Conservation (phyloP, 1,284 basidiomycete species). For the Trametes versicolor region DNA sequence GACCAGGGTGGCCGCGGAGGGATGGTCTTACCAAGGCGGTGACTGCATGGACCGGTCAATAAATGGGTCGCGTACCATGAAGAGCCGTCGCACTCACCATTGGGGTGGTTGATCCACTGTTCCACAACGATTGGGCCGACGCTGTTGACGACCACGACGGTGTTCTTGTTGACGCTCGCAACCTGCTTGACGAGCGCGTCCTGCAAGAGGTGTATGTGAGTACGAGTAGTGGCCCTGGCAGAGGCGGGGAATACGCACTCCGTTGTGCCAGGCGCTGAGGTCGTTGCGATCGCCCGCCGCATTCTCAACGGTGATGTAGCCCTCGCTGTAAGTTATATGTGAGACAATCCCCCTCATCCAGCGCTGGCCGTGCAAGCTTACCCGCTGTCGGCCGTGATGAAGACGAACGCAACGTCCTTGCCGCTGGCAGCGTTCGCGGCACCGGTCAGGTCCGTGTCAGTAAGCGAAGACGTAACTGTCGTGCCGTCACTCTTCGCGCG, state of each 20-base stretch:
- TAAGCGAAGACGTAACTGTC: slow-evolving; percentile 61
- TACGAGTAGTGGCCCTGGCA: not conserved
- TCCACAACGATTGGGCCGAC: slow-evolving; percentile 77
- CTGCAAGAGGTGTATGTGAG: slow-evolving; percentile 37
- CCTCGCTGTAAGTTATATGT: slow-evolving; percentile 39
- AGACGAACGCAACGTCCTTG: slow-evolving; percentile 70
- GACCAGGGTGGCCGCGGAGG: too few species aligned
- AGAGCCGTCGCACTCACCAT: slow-evolving; percentile 51
- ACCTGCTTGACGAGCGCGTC: slow-evolving; percentile 66
- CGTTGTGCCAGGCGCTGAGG: slow-evolving; percentile 73
- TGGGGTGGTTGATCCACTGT: slow-evolving; percentile 70
- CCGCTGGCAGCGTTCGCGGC: slow-evolving; percentile 58
- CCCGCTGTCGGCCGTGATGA: slow-evolving; percentile 63
- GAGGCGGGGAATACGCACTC: slow-evolving; percentile 40
- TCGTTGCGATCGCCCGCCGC: slow-evolving; percentile 81
- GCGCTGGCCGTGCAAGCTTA: slow-evolving; percentile 9
- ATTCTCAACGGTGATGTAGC: slow-evolving; percentile 68
- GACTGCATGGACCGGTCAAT: slow-evolving; percentile 43
- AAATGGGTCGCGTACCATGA: too few species aligned
- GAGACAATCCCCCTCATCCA: not conserved
- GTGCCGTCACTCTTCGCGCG: slow-evolving; percentile 52
- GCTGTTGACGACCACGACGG: slow-evolving; percentile 80
- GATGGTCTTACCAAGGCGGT: slow-evolving; percentile 55
- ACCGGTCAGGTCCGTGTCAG: slow-evolving; percentile 62
- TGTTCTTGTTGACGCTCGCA: slow-evolving; percentile 66